Conservation (phyloP, 1,284 basidiomycete species). For the Microbotryomycetes sp. region DNA sequence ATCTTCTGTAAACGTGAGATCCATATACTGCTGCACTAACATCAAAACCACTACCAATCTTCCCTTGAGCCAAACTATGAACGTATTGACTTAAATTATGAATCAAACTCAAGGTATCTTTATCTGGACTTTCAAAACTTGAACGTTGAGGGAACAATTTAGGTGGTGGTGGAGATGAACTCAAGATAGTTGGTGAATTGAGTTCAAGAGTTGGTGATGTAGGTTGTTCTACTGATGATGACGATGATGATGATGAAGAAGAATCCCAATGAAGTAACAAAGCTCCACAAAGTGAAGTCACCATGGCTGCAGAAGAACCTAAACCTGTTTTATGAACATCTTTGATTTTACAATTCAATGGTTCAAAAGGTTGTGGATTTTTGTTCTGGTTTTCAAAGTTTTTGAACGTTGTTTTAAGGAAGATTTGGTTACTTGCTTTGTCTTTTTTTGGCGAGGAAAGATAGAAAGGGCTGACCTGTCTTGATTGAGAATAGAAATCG, state of each 20-base stretch:
- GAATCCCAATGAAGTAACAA: slow-evolving; percentile 67
- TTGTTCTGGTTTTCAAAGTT: too few species aligned
- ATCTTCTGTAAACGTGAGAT: slow-evolving; percentile 86
- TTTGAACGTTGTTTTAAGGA: too few species aligned
- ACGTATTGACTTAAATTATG: slow-evolving; percentile 95
- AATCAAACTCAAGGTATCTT: slow-evolving; percentile 56
- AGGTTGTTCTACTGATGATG: slow-evolving; percentile 25
- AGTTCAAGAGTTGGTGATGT: neutral
- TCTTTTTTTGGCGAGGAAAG: neutral
- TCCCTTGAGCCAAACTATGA: slow-evolving; percentile 95
- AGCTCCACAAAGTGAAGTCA: slow-evolving; percentile 84
- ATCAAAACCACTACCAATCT: slow-evolving; percentile 96
- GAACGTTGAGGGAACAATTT: neutral
- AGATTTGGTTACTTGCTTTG: too few species aligned
- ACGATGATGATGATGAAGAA: slow-evolving; percentile 46
- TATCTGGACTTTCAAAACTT: slow-evolving; percentile 18
- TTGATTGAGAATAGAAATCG: slow-evolving; percentile 93
- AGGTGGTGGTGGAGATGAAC: neutral
- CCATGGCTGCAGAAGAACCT: slow-evolving; percentile 92
- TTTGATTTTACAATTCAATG: slow-evolving; percentile 49
- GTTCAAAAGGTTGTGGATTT: slow-evolving; percentile 6
- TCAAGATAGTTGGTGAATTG: slow-evolving; percentile 20
- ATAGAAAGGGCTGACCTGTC: slow-evolving; percentile 54
- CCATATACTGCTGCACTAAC: slow-evolving; percentile 91
- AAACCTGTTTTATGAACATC: slow-evolving; percentile 96